Evolutionary conservation across 2,329 filamentous ascomycete genomes (phyloP).

Genomic region (Cladosporium sp.): DNA sequence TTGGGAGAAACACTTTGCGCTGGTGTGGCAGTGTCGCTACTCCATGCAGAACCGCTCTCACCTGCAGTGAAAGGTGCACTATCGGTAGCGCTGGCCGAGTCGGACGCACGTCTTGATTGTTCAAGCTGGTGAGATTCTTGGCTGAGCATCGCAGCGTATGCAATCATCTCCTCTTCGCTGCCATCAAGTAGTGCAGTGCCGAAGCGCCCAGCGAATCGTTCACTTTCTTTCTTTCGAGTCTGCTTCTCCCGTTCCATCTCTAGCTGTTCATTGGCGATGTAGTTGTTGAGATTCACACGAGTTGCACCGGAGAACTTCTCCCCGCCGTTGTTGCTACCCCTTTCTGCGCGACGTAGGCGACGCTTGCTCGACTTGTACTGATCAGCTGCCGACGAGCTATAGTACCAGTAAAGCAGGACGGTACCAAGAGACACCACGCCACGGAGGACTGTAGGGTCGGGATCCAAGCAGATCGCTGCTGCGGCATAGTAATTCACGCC

Average conservation of each 20-base stretch:
- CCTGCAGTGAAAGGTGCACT: constrained; percentile 41
- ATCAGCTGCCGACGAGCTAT: constrained; percentile 75
- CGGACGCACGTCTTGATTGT: constrained; percentile 47
- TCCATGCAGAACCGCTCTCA: constrained; percentile 35
- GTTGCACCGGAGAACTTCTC: constrained; percentile 63
- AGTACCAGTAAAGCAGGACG: constrained; percentile 89
- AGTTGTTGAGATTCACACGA: constrained; percentile 71
- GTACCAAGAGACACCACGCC: constrained; percentile 86
- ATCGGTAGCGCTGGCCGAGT: constrained; percentile 40
- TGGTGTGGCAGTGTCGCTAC: constrained; percentile 30
- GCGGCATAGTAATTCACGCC: constrained; percentile 78
- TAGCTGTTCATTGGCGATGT: constrained; percentile 81
- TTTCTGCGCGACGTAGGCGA: constrained; percentile 68
- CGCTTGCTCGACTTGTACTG: constrained; percentile 76
- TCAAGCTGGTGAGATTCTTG: constrained; percentile 58
- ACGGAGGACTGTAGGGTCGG: constrained; percentile 79
- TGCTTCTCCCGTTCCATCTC: constrained; percentile 76
- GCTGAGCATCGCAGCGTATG: constrained; percentile 63
- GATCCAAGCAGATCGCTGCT: constrained; percentile 81
- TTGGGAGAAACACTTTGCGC: constrained; percentile 27
- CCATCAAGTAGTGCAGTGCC: constrained; percentile 71
- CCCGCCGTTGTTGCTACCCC: constrained; percentile 59
- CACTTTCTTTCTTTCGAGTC: constrained; percentile 65
- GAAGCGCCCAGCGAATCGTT: constrained; percentile 74
- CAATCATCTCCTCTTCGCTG: constrained; percentile 62